These are phyloP conservation scores for Thermochaetoides dissita DNA, from an alignment of 2,329 filamentous ascomycete species.

Conservation along the genomic window DNA sequence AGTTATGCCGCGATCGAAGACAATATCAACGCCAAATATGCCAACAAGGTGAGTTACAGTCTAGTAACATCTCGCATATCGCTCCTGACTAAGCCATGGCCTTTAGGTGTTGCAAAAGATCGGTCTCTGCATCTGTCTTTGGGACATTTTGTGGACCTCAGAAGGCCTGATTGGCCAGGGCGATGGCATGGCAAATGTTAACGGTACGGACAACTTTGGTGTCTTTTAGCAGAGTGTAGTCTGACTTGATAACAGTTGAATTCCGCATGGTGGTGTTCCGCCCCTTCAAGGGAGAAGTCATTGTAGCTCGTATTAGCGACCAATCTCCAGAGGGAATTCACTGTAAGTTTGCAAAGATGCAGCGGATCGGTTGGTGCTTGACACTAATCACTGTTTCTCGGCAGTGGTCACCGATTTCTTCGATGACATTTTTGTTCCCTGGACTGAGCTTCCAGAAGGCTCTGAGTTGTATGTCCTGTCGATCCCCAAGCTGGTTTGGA, in stretches of 20 bases:
- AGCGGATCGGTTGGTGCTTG: neutral
- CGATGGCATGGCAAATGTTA: constrained; percentile 83
- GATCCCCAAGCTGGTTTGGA: neutral
- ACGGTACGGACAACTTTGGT: constrained; percentile 46
- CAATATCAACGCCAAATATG: constrained; percentile 92
- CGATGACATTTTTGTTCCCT: constrained; percentile 74
- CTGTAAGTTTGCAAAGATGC: constrained; percentile 28
- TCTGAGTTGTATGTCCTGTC: constrained; percentile 51
- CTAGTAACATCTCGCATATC: neutral
- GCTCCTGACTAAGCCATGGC: constrained; percentile 1
- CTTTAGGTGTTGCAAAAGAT: constrained; percentile 74
- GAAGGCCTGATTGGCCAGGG: constrained; percentile 92
- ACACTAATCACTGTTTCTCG: neutral
- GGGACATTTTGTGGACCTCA: constrained; percentile 76
- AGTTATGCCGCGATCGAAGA: constrained; percentile 82
- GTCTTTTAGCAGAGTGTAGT: neutral
- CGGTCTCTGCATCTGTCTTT: constrained; percentile 84
- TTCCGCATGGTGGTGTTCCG: constrained; percentile 90
- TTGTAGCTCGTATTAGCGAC: constrained; percentile 70
- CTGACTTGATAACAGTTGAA: constrained; percentile 46
- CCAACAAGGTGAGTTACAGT: constrained; percentile 55
- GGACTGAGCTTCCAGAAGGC: constrained; percentile 59
- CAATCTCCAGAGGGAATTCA: constrained; percentile 60
- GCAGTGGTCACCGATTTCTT: constrained; percentile 81
- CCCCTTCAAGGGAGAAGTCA: constrained; percentile 87